Conservation (phyloP, 2,329 filamentous ascomycete genomes). For the Penicillium sp. region DNA sequence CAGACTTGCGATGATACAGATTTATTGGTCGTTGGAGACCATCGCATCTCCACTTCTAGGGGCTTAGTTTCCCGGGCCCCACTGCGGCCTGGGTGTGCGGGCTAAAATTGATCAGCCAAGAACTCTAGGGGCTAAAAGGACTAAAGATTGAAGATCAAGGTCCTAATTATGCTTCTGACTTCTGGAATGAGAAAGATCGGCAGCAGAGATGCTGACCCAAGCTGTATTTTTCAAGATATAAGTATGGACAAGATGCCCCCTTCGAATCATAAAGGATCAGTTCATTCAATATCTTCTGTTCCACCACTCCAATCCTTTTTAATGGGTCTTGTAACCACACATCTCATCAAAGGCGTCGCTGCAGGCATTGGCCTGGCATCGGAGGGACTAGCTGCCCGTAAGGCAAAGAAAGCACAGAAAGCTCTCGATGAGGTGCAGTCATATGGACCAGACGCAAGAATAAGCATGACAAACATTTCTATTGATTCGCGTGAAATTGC, state of each 20-base stretch:
- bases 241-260: neutral
- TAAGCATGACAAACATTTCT: neutral
- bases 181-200: neutral
- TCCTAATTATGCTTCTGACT: neutral
- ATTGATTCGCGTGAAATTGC: neutral
- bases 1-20: neutral
- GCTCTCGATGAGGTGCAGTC: neutral
- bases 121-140: neutral
- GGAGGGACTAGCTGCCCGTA: too few relatives aligned
- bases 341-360: neutral
- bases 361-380: too few relatives aligned
- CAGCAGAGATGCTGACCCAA: neutral
- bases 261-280: neutral
- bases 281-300: neutral
- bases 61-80: neutral
- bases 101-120: neutral
- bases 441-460: neutral
- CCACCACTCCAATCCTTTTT: neutral
- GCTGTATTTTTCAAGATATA: neutral
- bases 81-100: neutral
- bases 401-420: neutral
- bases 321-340: neutral
- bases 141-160: neutral
- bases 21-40: neutral
- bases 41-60: neutral